Conservation (phyloP, 805 yeast species). For the Millerago galiae region DNA sequence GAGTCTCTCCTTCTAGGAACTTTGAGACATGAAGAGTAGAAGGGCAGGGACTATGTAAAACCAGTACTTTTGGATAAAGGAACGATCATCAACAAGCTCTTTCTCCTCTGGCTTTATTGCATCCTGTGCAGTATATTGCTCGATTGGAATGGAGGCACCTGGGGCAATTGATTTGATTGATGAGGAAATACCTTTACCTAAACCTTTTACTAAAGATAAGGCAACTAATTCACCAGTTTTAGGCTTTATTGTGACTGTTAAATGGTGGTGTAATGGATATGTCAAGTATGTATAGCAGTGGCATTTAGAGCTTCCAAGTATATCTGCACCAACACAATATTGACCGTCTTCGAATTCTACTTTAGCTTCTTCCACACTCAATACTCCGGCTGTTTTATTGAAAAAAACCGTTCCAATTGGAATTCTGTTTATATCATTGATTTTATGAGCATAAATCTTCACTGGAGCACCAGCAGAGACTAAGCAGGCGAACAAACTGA, state of each 20-base stretch:
- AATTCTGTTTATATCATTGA: background rate
- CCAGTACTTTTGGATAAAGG: conserved; percentile 60
- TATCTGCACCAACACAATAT: conserved; percentile 20
- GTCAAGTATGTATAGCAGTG: conserved; percentile 14
- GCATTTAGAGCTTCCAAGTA: conserved; percentile 11
- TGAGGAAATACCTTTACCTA: conserved; percentile 9
- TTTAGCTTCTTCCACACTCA: background rate
- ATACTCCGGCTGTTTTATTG: too few relatives aligned
- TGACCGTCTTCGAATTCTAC: conserved; percentile 6
- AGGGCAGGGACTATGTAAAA: conserved; percentile 50
- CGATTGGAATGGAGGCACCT: background rate
- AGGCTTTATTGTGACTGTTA: conserved; percentile 13
- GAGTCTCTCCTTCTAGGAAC: conserved; percentile 2
- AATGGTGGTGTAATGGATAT: conserved; percentile 14
- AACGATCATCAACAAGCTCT: conserved; percentile 12
- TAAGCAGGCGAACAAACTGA: too few relatives aligned
- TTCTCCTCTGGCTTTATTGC: background rate
- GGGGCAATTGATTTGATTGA: conserved; percentile 6
- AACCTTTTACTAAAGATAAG: conserved; percentile 9
- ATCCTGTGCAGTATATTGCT: too few relatives aligned
- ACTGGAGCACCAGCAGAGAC: too few relatives aligned
- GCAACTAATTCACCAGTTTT: conserved; percentile 15
- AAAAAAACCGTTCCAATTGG: background rate
- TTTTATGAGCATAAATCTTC: background rate
- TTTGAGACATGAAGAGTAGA: conserved; percentile 27